Percentiles rank a stretch among this genome's conserved stretches.
These are phyloP conservation scores for Xylariaceae sp. DNA, from an alignment of 2,329 filamentous ascomycete genomes.

Conservation along the genomic window DNA sequence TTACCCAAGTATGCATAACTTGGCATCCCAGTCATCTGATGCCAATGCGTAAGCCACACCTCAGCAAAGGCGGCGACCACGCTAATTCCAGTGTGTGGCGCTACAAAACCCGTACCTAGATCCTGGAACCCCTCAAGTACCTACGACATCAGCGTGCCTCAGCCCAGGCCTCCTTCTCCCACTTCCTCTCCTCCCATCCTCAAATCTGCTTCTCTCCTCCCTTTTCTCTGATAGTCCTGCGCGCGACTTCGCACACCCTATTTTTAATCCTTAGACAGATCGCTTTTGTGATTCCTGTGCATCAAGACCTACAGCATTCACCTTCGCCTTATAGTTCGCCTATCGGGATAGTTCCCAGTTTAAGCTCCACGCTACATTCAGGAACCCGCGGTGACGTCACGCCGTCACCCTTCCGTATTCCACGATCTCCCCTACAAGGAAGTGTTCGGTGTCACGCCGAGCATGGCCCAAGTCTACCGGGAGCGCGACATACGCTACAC, in stretches of 20 bases:
- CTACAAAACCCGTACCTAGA: not conserved
- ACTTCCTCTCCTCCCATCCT: conserved; percentile 4
- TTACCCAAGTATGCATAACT: too few relatives aligned
- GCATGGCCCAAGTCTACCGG: conserved; percentile 28
- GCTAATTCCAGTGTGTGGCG: too few relatives aligned
- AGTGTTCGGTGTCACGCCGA: conserved; percentile 4
- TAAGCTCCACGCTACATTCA: not conserved
- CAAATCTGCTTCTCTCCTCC: not conserved
- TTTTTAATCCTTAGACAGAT: not conserved
- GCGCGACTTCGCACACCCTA: not conserved
- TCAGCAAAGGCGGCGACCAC: not conserved
- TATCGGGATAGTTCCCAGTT: not conserved
- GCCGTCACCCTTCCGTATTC: not conserved
- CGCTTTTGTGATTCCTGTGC: not conserved
- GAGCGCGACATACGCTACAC: conserved; percentile 33
- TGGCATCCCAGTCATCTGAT: too few relatives aligned
- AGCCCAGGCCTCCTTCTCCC: conserved; percentile 3
- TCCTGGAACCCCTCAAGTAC: not conserved
- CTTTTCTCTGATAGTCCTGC: conserved; percentile 3
- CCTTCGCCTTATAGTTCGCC: not conserved
- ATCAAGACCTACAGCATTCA: not conserved
- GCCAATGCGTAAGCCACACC: too few relatives aligned
- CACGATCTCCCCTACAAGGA: not conserved
- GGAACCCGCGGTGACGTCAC: conserved; percentile 16
- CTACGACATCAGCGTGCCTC: not conserved